Evolutionary conservation across 371 early-diverging fungal species (phyloP), one percentile per base, ranked within the genome.

Genomic region (Edhazardia aedis): DNA sequence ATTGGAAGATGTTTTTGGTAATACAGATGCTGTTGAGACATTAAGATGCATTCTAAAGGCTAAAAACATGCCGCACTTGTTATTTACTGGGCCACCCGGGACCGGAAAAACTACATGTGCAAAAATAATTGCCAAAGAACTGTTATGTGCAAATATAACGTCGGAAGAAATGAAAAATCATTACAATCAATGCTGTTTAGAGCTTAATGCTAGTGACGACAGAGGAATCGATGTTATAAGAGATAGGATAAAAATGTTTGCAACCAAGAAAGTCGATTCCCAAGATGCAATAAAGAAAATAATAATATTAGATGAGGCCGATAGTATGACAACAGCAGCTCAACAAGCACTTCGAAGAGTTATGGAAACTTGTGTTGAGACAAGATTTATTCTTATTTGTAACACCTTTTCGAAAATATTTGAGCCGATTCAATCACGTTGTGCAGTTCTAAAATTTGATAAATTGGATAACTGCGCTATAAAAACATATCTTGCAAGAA

Each of bases 171-270:
- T 0, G 19, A 30, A 59, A 64, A 27, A 51, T 25, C 14, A 42
- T 64, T 11, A n/a, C n/a, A n/a, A n/a, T n/a, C n/a, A n/a, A n/a
- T n/a, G n/a, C n/a, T n/a, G n/a, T n/a, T 49, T 74, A 6, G 72
- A 72, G 39, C 28, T 72, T 26, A 72, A 72, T 59, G 72, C 72
- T 18, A 63, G 63, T n/a, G 69, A 68, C 56, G 72, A 72, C 18
- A 44, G 72, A 55, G 72, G 72, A 54, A 62, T 72, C 22, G 68
- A 72, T 43, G 62, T 63, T 3, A 65, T 72, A 9, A 30, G 72
- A 22, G 62, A 53, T 16, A 62, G 38, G 47, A 69, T 72, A 16
- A 68, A 69, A 55, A 42, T 33, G 19, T 72, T 72, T 47, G 39
- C 53, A 11, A 53, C 51, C 11, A 58, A 58, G 27, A 56, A 55